A percentile compares a stretch with the other conserved stretches of the same genome.
Evolutionary conservation across 805 yeast species (phyloP).

Genomic region (Sugiyamaella marilandica): DNA sequence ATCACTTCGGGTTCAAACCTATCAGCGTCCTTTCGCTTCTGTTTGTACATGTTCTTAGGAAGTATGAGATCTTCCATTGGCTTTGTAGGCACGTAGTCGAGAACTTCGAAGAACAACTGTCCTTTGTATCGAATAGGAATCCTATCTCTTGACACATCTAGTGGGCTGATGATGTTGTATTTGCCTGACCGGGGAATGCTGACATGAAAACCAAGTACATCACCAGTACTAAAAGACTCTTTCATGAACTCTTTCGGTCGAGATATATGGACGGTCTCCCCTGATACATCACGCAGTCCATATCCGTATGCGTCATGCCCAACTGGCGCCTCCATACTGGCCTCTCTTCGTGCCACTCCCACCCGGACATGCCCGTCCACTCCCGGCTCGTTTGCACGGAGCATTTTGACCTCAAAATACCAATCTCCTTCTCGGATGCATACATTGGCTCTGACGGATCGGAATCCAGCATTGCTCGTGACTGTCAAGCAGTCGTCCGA

Average conservation of each 20-base stretch:
- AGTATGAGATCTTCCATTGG: constrained; percentile 66
- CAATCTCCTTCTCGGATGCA: constrained; percentile 73
- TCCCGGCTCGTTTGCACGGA: constrained; percentile 34
- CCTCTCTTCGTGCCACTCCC: constrained; percentile 82
- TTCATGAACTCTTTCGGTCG: constrained; percentile 55
- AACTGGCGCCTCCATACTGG: constrained; percentile 88
- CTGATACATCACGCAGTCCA: constrained; percentile 75
- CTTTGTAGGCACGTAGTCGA: constrained; percentile 67
- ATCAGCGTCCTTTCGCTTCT: constrained; percentile 19
- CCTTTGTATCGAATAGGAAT: constrained; percentile 80
- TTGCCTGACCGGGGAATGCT: constrained; percentile 51
- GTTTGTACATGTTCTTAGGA: constrained; percentile 24
- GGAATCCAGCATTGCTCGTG: constrained; percentile 70
- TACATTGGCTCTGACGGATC: constrained; percentile 68
- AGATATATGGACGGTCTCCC: constrained; percentile 71
- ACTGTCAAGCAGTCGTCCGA: constrained; percentile 40
- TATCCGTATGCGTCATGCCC: constrained; percentile 95
- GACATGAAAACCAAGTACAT: constrained; percentile 73
- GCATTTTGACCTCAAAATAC: constrained; percentile 71
- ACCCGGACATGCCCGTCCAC: constrained; percentile 58
- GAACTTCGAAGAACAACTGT: constrained; percentile 75
- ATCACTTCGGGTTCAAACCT: constrained; percentile 27
- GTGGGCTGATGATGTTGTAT: constrained; percentile 13
- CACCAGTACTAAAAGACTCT: constrained; percentile 65
- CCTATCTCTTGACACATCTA: constrained; percentile 68